These are phyloP conservation scores for Phaffomyces antillensis DNA, from an alignment of 805 yeast genomes.

Conservation along the genomic window DNA sequence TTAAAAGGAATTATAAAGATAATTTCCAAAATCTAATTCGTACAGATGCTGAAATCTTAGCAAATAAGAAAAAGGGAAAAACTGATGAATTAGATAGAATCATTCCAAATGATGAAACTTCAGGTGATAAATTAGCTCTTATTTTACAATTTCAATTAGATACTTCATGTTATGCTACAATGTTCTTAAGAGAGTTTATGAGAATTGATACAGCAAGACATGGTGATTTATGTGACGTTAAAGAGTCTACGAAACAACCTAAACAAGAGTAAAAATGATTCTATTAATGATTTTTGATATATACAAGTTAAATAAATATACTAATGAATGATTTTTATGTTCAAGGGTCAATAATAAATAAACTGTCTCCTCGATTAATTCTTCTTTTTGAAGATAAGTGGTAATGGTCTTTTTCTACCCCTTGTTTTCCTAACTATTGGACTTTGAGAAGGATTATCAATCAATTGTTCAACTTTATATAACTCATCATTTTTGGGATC, in stretches of 20 bases:
- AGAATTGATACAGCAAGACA: conserved; percentile 61
- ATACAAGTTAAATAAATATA: neutral
- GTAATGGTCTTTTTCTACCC: conserved; percentile 8
- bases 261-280: neutral
- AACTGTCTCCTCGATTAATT: neutral
- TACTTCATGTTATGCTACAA: conserved; percentile 90
- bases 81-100: conserved; percentile 21
- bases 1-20: conserved; percentile 51
- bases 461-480: conserved; percentile 2
- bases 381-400: conserved; percentile 3
- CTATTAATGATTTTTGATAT: too few species aligned
- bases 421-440: neutral
- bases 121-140: conserved; percentile 52
- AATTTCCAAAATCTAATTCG: conserved; percentile 66
- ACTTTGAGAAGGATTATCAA: conserved; percentile 6
- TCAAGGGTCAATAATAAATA: neutral
- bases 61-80: conserved; percentile 24
- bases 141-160: conserved; percentile 72
- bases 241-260: conserved; percentile 5
- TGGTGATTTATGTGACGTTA: conserved; percentile 40
- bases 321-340: neutral
- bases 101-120: conserved; percentile 8
- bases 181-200: conserved; percentile 92
- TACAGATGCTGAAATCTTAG: conserved; percentile 65
- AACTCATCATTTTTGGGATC: neutral